These are phyloP conservation scores for Carallia brachiata DNA, from an alignment of 345 rosid species.

Conservation along the genomic window DNA sequence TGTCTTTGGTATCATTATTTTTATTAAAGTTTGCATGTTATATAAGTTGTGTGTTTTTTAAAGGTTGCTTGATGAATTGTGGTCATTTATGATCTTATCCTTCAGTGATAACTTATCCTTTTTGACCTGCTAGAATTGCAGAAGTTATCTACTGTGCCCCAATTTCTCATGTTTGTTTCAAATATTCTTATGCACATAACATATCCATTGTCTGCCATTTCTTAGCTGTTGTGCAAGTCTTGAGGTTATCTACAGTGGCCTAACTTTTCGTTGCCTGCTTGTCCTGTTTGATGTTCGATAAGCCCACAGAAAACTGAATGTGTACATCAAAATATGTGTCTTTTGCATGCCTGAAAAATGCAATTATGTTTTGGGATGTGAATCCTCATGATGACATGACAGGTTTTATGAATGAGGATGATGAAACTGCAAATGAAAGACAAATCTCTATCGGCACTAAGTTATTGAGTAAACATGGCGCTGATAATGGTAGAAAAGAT, in stretches of 20 bases:
- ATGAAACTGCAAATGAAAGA: conserved; percentile 37
- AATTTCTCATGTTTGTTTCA: background rate
- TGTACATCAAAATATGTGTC: background rate
- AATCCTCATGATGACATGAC: conserved; percentile 18
- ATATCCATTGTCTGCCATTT: background rate
- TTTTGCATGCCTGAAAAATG: background rate
- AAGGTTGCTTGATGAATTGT: background rate
- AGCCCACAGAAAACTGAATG: background rate
- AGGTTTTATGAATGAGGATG: conserved; percentile 44
- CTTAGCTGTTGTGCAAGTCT: background rate
- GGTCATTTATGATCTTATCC: too few species aligned
- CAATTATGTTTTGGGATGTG: conserved; percentile 3
- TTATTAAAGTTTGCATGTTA: background rate
- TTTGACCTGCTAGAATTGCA: too few species aligned
- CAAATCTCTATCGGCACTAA: conserved; percentile 16
- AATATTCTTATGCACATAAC: background rate
- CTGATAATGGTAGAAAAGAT: conserved; percentile 15
- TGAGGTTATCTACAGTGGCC: background rate
- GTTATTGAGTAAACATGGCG: conserved; percentile 17
- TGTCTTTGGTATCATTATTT: background rate
- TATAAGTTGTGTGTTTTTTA: too few species aligned
- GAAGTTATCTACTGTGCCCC: too few species aligned
- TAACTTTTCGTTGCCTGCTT: background rate
- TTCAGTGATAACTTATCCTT: too few species aligned
- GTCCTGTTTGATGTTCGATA: background rate